A percentile compares a stretch with the other conserved stretches of the same genome.
Evolutionary conservation across 83 land plant species (phyloP).

Genomic region (Larix sibirica): DNA sequence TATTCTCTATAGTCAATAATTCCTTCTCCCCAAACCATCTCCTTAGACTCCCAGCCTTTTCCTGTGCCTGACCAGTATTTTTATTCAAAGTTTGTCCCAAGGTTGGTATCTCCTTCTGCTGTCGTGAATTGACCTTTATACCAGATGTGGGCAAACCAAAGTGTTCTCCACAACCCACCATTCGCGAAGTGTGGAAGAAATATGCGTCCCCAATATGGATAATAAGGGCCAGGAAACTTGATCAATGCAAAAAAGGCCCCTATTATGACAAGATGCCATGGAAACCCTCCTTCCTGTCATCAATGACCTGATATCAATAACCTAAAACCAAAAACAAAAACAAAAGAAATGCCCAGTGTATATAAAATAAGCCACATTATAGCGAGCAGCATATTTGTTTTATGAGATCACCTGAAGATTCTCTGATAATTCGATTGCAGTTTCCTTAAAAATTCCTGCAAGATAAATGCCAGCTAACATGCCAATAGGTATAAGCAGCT

Average conservation of each 20-base stretch:
- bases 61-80: not conserved
- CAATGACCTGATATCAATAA: constrained; percentile 16
- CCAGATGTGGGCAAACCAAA: constrained; percentile 48
- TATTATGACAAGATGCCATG: constrained; percentile 69
- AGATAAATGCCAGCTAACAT: constrained; percentile 52
- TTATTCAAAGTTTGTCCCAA: not conserved
- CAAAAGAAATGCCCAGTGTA: not conserved
- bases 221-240: constrained; percentile 77
- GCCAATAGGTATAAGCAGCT: constrained; percentile 44
- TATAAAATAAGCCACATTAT: not conserved
- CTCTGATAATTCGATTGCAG: constrained; percentile 46
- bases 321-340: not conserved
- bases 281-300: constrained; percentile 54
- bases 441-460: constrained; percentile 60
- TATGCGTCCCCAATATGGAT: constrained; percentile 77
- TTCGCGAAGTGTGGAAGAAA: constrained; percentile 83
- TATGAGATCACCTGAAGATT: constrained; percentile 43
- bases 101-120: not conserved
- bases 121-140: constrained; percentile 30
- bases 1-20: not conserved
- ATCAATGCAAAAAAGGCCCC: constrained; percentile 55
- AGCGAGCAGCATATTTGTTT: not conserved
- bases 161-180: constrained; percentile 75
- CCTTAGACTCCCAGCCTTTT: constrained; percentile 1
- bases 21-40: not conserved